A percentile compares a stretch with the other conserved stretches of the same genome.
Conservation (phyloP, 352 stramenopile genomes). For the Elongisporangium anandrum region DNA sequence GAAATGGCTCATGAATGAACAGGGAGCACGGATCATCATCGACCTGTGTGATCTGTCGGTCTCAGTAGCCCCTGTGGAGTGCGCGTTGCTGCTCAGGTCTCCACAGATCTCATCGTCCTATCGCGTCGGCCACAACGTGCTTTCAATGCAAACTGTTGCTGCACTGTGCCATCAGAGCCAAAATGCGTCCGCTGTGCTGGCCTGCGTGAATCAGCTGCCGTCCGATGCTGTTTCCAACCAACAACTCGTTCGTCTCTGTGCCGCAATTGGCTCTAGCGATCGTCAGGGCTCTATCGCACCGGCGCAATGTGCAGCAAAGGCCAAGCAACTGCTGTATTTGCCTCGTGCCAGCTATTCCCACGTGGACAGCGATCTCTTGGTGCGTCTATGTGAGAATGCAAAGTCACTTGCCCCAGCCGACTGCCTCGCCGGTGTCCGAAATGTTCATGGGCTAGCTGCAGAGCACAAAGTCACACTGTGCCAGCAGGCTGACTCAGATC, state of each 20-base stretch:
- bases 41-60: too few relatives aligned
- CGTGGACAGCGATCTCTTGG: slow-evolving; percentile 5
- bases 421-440: slow-evolving; percentile 25
- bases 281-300: slow-evolving; percentile 1
- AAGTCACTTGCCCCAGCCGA: slow-evolving; percentile 24
- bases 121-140: too few relatives aligned
- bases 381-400: slow-evolving; percentile 24
- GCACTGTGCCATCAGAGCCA: slow-evolving; percentile 19
- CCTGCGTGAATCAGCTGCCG: slow-evolving; percentile 25
- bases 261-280: slow-evolving; percentile 7
- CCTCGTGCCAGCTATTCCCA: not conserved
- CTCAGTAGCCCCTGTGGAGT: slow-evolving; percentile 16
- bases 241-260: slow-evolving; percentile 25
- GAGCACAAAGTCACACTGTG: slow-evolving; percentile 23
- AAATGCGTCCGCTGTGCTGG: slow-evolving; percentile 14
- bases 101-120: not conserved
- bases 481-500: slow-evolving; percentile 11
- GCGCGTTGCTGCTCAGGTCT: slow-evolving; percentile 12
- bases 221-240: slow-evolving; percentile 9
- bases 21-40: too few relatives aligned
- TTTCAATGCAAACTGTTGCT: slow-evolving; percentile 6
- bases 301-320: slow-evolving; percentile 3
- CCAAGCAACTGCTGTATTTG: slow-evolving; percentile 8
- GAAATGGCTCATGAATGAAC: too few relatives aligned
- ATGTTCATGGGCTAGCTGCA: slow-evolving; percentile 15